Evolutionary conservation across 1,284 basidiomycete genomes (phyloP).

Genomic region (Ustanciosporium gigantosporum): DNA sequence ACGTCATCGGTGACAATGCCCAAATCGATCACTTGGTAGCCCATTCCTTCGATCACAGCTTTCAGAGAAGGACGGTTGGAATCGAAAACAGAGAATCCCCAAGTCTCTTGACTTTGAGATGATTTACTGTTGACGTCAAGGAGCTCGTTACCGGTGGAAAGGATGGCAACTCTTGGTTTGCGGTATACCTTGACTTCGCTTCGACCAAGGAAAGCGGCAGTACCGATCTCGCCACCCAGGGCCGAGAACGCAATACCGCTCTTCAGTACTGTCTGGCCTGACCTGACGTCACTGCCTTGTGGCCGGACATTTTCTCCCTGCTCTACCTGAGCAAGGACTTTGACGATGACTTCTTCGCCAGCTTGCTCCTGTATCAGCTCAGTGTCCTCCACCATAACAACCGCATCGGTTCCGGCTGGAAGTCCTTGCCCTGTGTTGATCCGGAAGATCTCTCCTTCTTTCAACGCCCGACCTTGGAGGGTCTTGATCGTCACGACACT

Average conservation of each 20-base stretch:
- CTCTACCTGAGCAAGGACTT: constrained; percentile 70
- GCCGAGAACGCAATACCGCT: constrained; percentile 69
- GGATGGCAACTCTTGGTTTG: constrained; percentile 75
- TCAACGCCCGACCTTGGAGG: constrained; percentile 5
- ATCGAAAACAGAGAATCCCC: constrained; percentile 64
- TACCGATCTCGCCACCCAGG: constrained; percentile 81
- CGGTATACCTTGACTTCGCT: constrained; percentile 69
- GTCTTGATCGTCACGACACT: constrained; percentile 69
- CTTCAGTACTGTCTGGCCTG: constrained; percentile 72
- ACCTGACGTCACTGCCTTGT: constrained; percentile 74
- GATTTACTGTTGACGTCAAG: constrained; percentile 65
- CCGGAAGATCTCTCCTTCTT: constrained; percentile 35
- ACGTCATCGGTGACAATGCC: constrained; percentile 76
- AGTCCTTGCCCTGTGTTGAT: constrained; percentile 66
- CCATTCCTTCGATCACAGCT: constrained; percentile 72
- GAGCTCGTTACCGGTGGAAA: constrained; percentile 85
- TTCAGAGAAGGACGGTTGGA: constrained; percentile 79
- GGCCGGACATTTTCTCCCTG: constrained; percentile 74
- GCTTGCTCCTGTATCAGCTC: constrained; percentile 70
- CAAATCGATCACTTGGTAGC: constrained; percentile 77
- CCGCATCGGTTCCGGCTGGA: constrained; percentile 73
- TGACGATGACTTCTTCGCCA: constrained; percentile 72
- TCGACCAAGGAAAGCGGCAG: constrained; percentile 76
- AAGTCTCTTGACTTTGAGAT: constrained; percentile 5
- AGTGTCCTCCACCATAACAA: constrained; percentile 91